Evolutionary conservation across 2,329 filamentous ascomycete genomes (phyloP).

Genomic region (Penicillium brasilianum): DNA sequence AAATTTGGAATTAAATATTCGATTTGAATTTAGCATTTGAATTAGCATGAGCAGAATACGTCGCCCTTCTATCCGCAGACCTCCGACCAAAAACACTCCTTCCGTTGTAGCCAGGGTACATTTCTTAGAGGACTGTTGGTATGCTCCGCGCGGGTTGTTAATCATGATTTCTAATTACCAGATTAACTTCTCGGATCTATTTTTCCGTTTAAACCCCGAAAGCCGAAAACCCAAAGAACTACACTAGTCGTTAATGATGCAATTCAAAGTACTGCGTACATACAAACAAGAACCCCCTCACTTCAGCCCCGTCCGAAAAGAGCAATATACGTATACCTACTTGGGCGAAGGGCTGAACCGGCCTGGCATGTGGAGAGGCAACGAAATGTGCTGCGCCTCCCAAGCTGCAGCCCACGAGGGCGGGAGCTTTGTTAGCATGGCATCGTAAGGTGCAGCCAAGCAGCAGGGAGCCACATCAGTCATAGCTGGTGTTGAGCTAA

Average conservation of each 20-base stretch:
- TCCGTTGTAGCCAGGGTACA: background rate
- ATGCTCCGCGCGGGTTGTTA: background rate
- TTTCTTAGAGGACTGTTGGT: background rate
- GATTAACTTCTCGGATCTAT: background rate
- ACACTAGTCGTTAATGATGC: background rate
- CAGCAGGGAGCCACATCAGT: background rate
- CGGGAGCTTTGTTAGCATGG: background rate
- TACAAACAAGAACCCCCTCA: background rate
- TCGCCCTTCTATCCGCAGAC: background rate
- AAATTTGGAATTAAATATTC: background rate
- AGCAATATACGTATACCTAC: background rate
- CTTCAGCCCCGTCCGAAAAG: background rate
- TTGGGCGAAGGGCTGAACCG: slow-evolving; percentile 4
- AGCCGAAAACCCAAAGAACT: slow-evolving; percentile 4
- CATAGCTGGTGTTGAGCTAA: background rate
- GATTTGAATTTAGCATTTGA: background rate
- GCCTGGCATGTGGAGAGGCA: background rate
- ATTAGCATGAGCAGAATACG: background rate
- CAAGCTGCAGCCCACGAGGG: background rate
- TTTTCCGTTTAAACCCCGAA: slow-evolving; percentile 3
- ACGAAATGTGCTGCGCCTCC: slow-evolving; percentile 8
- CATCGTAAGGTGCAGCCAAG: background rate
- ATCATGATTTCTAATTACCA: background rate
- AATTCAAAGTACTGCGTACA: background rate
- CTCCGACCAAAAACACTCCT: background rate